Evolutionary conservation across 345 rosid genomes (phyloP), one percentile per base, ranked within the genome.

Genomic region (Euphorbia pulcherrima): DNA sequence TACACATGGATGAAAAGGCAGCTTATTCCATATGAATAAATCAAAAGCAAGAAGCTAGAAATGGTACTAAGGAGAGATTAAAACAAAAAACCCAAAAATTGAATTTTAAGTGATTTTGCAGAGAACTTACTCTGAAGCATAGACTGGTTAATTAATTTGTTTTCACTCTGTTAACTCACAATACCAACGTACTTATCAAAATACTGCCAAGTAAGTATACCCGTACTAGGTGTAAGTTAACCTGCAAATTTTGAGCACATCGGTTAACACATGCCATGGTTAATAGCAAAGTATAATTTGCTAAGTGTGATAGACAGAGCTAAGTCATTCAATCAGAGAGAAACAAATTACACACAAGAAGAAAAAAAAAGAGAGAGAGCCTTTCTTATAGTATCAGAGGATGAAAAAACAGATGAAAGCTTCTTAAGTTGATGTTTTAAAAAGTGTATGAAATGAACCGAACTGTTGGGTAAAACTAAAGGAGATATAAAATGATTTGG

Each of bases 161-260:
- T 71, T 35, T 53, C 12, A 63, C 61, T 21, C 63, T 20, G 30
- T 63, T 54, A 70, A 62, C 44, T 70, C 46, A 28, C 35, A 62
- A 62, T 53, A 62, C 23, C 41, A 30, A 55, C 14, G 60, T 54
- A 71, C 14, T 70, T 62, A 70, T 54, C 35, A 30, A 71, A 59
- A 71, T 35, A 16, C 35, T 54, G 55, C 64, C 54, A 71, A 56
- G 68, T 41, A 54, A 54, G 57, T 46, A 63, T 63, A 55, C 68
- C 56, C 56, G n/a, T 26, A 6, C 63, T 30, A 54, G 68, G 46
- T 56, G 64, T 64, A 41, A 29, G 18, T 5, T 63, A n/a, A 63
- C 74, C 64, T 71, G 63, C 68, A 54, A 63, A 21, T 54, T 70
- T 71, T 29, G 11, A 71, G 41, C 68, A 54, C 53, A 48, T 26